phyloP scores from a whole-genome alignment of 768 basidiomycete species.

The Coprinopsis sp. region DNA sequence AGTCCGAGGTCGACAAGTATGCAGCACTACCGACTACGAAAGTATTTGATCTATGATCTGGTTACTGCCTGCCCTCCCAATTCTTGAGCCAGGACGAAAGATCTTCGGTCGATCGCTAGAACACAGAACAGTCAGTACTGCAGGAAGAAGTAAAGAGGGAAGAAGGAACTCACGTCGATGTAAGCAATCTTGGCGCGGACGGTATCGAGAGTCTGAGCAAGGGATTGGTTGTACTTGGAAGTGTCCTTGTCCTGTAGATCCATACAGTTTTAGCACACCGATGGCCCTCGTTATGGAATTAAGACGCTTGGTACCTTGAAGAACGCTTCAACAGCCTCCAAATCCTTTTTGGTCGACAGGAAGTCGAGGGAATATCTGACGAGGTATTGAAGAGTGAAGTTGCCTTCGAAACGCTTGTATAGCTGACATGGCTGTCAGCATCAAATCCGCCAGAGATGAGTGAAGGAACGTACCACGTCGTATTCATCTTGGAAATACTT shows the following conservation, averaged over 20 bases:
- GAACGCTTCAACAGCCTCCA: conserved; percentile 57
- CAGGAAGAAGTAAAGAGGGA: too few relatives aligned
- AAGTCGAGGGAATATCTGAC: conserved; percentile 38
- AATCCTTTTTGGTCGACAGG: conserved; percentile 67
- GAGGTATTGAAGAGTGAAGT: conserved; percentile 51
- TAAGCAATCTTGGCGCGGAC: conserved; percentile 58
- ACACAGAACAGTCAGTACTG: not conserved
- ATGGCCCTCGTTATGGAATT: conserved; percentile 5
- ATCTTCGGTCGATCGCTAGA: conserved; percentile 56
- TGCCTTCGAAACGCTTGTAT: conserved; percentile 66
- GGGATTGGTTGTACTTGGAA: conserved; percentile 58
- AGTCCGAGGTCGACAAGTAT: too few relatives aligned
- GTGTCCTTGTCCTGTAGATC: conserved; percentile 54
- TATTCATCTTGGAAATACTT: conserved; percentile 70
- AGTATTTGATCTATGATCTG: too few relatives aligned
- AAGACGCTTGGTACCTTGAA: conserved; percentile 54
- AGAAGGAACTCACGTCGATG: conserved; percentile 45
- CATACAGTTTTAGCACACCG: conserved; percentile 17
- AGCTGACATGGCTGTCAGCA: conserved; percentile 34
- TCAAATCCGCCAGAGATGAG: not conserved
- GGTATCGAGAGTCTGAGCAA: conserved; percentile 66
- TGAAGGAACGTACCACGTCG: conserved; percentile 41
- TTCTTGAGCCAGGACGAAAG: conserved; percentile 48
- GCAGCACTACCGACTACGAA: too few relatives aligned
- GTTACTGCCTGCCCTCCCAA: conserved; percentile 25